phyloP scores from a whole-genome alignment of 768 basidiomycete species.

The Lentinula raphanica region DNA sequence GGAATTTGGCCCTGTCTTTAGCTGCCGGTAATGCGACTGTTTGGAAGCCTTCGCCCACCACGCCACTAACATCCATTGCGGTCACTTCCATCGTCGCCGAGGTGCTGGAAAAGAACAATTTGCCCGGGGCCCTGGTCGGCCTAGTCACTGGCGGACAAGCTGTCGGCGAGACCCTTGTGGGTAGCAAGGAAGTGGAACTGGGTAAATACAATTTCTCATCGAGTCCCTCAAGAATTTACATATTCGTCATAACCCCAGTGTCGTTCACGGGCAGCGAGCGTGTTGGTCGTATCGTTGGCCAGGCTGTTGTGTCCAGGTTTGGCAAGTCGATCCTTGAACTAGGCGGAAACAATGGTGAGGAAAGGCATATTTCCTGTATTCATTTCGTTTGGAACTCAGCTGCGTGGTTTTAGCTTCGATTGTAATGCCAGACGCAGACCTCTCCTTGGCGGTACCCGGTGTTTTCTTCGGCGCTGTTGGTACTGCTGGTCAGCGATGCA shows the following conservation, averaged over 20 bases:
- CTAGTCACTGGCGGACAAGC: constrained; percentile 82
- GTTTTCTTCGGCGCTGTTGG: constrained; percentile 95
- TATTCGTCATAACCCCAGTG: constrained; percentile 58
- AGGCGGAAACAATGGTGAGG: constrained; percentile 90
- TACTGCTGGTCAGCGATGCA: constrained; percentile 73
- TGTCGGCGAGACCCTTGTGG: constrained; percentile 73
- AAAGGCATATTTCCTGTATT: constrained; percentile 12
- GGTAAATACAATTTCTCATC: constrained; percentile 36
- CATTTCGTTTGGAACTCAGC: constrained; percentile 7
- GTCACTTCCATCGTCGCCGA: constrained; percentile 77
- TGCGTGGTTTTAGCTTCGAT: constrained; percentile 61
- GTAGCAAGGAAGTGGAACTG: constrained; percentile 70
- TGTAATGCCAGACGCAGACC: constrained; percentile 90
- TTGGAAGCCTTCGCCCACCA: constrained; percentile 93
- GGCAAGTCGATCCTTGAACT: constrained; percentile 89
- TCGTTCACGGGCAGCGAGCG: constrained; percentile 94
- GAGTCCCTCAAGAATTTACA: neutral
- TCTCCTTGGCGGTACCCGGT: constrained; percentile 81
- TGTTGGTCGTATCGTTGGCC: constrained; percentile 85
- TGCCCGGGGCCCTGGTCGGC: constrained; percentile 80
- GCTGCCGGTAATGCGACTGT: constrained; percentile 89
- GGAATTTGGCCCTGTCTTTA: constrained; percentile 87
- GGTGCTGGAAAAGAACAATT: constrained; percentile 76
- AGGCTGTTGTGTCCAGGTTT: constrained; percentile 79
- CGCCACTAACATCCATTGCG: constrained; percentile 87